Base-by-base conservation (phyloP, 495 filamentous ascomycete genomes). In the Podospora didyma region DNA sequence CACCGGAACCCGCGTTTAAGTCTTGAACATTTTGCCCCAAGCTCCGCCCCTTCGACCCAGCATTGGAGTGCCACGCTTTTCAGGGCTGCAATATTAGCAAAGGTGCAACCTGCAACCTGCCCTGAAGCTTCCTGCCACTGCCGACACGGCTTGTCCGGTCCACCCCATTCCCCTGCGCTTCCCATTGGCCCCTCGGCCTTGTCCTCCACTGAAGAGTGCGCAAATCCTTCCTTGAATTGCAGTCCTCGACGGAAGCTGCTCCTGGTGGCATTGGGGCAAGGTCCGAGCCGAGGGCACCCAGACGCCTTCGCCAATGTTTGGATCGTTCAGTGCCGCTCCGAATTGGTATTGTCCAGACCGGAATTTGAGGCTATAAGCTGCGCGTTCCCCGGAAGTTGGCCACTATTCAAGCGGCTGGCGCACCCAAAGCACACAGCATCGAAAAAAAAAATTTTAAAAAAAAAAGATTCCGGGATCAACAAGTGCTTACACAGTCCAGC, bases 141-240 rank as follows among this genome's bases (percentile, higher is more conserved):
- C 46, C 28, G 28, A 20, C 21, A 21, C 56, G 44, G 56, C 56
- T 53, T 58, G 41, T 34, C 56, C 42, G 50, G 45, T 24, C 45
- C 42, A 37, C 42, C 28, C 56, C 31, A 28, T 48, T 48, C 24
- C 20, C 31, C 37, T 35, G 31, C 47, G 48, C 31, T 23, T 49
- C 37, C 35, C 47, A 57, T 57, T 57, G 47, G 54, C 47, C 44
- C 53, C 39, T 17, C 3, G 21, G 6, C 19, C 44, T 24, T 41
- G 14, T 26, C 46, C 53, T 21, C 17, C 24, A 42, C 26, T 37
- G 44, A 17, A 48, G 14, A 37, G 7, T 16, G 20, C 3, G 26
- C 45, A 37, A 48, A 22, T 39, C 53, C 34, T 53, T 12, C 51
- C 12, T 42, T 16, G 3, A 42, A 7, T 16, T 5, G 39, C 39